Evolutionary conservation across 1,284 basidiomycete species (phyloP), one percentile per base, ranked within the genome.

Genomic region (Pseudozyma pruni): DNA sequence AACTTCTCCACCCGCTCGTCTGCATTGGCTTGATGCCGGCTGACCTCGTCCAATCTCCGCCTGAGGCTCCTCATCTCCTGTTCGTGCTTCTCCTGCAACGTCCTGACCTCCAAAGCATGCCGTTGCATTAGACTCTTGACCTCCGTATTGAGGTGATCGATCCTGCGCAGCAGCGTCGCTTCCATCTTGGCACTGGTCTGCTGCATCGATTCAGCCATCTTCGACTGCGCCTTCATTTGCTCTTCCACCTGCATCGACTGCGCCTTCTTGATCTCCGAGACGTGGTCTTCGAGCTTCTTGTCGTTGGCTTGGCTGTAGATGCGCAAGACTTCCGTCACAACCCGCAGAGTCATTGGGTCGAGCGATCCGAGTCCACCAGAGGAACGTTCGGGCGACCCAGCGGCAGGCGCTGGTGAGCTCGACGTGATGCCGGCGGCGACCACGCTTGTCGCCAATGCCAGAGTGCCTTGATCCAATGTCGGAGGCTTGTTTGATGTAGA

Each of bases 271-370:
- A 42, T 38, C 14, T 46, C 43, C 23, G 38, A 31, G 11, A 42
- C 25, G 8, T 43, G 40, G 10, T 4, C 37, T 16, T 47, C 23
- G 20, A 49, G 35, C 44, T 33, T 27, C 31, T 37, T 46, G 19
- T 61, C 23, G 31, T 45, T 61, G 16, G 45, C 29, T 14, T 68
- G 41, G 31, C 50, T 53, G 32, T 61, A 61, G 40, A 68, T 52
- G 41, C 47, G 53, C 42, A 68, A 29, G 23, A 68, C 37, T 29
- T 68, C 64, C 23, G 58, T 56, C 35, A 61, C 40, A 8, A 61
- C 50, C 3, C 58, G 57, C 19, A 68, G 19, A 16, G 41, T 53
- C 31, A 44, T 40, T 16, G n/a, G 27, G 19, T 56, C 41, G 10
- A 56, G 35, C 29, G 48, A 35, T 19, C 44, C 53, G 9, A 60